These are phyloP conservation scores for Beauveria sp. DNA, from an alignment of 2,329 filamentous ascomycete genomes.

Conservation along the genomic window DNA sequence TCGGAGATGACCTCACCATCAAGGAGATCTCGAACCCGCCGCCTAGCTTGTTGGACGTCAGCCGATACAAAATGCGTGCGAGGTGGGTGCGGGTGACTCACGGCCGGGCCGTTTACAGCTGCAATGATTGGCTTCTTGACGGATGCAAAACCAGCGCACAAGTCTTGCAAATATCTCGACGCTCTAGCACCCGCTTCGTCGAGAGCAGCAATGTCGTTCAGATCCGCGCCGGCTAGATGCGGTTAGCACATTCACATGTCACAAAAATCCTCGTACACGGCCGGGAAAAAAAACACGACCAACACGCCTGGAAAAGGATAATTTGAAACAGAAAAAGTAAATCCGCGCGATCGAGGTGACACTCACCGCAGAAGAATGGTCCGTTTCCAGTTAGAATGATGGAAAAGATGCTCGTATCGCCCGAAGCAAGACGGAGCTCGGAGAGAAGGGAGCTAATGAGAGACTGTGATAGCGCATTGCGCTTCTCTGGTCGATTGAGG, in stretches of 20 bases:
- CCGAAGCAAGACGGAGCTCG: conserved; percentile 15
- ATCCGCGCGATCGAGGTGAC: background rate
- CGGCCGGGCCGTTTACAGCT: conserved; percentile 33
- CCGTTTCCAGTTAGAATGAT: conserved; percentile 27
- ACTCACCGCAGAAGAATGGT: conserved; percentile 25
- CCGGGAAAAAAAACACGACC: no score
- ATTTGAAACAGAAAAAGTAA: no score
- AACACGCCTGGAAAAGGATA: no score
- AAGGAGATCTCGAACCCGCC: conserved; percentile 35
- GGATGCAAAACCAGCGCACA: conserved; percentile 14
- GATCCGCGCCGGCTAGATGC: conserved; percentile 26
- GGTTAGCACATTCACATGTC: background rate
- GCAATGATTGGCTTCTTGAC: conserved; percentile 31
- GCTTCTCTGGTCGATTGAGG: conserved; percentile 44
- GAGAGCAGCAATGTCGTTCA: conserved; percentile 27
- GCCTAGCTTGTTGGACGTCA: conserved; percentile 25
- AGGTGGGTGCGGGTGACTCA: conserved; percentile 17
- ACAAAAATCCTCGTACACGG: no score
- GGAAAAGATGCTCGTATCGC: conserved; percentile 20
- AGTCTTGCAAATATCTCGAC: conserved; percentile 20
- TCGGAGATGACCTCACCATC: conserved; percentile 21
- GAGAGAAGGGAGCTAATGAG: conserved; percentile 36
- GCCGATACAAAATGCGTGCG: background rate
- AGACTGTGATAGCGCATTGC: conserved; percentile 46
- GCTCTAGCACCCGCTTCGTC: conserved; percentile 19